Conservation (phyloP, 768 basidiomycete species). For the Harrya chromipes region DNA sequence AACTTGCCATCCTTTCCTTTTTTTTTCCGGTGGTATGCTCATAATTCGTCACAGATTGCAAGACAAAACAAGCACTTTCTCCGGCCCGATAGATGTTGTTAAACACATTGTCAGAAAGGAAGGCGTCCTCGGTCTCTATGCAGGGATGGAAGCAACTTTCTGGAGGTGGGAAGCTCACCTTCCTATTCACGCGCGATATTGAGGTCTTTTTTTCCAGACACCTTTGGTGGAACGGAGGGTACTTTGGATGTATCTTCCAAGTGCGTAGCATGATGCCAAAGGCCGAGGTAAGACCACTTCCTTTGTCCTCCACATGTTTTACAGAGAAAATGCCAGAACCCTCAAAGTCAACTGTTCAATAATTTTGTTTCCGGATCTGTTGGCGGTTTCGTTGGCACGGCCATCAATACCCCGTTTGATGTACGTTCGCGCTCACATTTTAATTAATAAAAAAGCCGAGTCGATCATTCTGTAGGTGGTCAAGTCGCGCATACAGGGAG, state of each 20-base stretch:
- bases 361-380: conserved; percentile 90
- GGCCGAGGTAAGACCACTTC: conserved; percentile 58
- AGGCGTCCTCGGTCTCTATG: conserved; percentile 83
- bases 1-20: conserved; percentile 20
- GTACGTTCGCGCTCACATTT: conserved; percentile 27
- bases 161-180: conserved; percentile 64
- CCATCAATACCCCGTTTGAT: conserved; percentile 84
- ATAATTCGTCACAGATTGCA: conserved; percentile 56
- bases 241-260: conserved; percentile 91
- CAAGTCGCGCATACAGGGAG: conserved; percentile 92
- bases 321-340: conserved; percentile 41
- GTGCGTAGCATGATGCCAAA: conserved; percentile 79
- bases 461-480: conserved; percentile 60
- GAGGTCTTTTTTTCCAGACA: conserved; percentile 45
- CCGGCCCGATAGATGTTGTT: conserved; percentile 90
- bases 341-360: conserved; percentile 72
- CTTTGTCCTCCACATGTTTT: neutral
- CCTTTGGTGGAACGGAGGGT: conserved; percentile 92
- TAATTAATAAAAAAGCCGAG: neutral
- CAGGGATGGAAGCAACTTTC: conserved; percentile 96
- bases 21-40: neutral
- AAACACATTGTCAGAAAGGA: conserved; percentile 73
- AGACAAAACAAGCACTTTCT: conserved; percentile 88
- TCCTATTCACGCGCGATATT: neutral
- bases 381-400: conserved; percentile 88